Conservation (phyloP, 225 moss, liverwort and hornwort genomes). For the Ulota crispa region DNA sequence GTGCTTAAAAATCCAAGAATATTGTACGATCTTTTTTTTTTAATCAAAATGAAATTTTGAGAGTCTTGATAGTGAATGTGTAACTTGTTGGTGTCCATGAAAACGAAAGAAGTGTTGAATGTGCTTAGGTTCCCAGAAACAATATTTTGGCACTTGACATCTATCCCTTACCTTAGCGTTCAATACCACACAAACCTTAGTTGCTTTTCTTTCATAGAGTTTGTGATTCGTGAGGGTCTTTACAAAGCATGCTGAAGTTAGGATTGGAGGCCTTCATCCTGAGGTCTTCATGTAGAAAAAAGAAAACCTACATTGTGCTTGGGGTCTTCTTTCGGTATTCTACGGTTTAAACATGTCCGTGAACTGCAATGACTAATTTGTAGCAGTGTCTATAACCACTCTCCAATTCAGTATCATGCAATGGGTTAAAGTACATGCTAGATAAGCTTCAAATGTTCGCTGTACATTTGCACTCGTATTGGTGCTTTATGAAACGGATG, state of each 20-base stretch:
- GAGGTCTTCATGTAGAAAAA: too few species aligned
- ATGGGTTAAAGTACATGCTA: background rate
- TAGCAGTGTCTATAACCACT: background rate
- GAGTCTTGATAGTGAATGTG: background rate
- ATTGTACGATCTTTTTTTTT: background rate
- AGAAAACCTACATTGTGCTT: background rate
- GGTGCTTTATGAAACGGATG: constrained; percentile 14
- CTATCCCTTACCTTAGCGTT: background rate
- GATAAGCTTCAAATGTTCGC: background rate
- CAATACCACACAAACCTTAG: background rate
- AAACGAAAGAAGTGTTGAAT: background rate
- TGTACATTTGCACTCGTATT: background rate
- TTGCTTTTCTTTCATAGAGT: background rate
- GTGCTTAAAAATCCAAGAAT: background rate
- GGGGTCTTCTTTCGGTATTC: background rate
- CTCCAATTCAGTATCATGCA: background rate
- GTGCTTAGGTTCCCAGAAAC: background rate
- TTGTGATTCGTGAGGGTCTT: background rate
- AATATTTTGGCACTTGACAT: background rate
- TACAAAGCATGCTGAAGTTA: background rate
- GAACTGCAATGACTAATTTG: constrained; percentile 5
- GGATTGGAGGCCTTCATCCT: background rate
- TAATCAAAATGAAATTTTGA: background rate
- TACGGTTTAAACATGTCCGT: background rate
- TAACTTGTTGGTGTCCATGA: background rate